Evolutionary conservation across 129 eudicot genomes (phyloP).

Genomic region (Artemisia annua): DNA sequence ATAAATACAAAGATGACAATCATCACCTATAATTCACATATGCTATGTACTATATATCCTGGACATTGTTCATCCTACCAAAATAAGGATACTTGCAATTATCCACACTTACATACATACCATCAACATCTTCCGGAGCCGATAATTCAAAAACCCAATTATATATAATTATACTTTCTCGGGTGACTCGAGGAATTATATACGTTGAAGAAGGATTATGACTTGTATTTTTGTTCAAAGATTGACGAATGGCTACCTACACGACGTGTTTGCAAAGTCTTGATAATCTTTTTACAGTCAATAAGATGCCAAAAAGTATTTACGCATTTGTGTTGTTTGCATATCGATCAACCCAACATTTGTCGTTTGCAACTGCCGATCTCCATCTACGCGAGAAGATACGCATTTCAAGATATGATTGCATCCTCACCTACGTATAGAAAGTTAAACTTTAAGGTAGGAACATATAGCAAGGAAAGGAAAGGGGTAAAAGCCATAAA

Average conservation of each 20-base stretch:
- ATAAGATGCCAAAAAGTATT: slow-evolving; percentile 8
- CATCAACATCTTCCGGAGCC: slow-evolving; percentile 8
- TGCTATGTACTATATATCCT: not conserved
- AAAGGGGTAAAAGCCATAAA: not conserved
- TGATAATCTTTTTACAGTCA: not conserved
- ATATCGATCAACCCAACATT: slow-evolving; percentile 77
- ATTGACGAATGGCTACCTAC: slow-evolving; percentile 14
- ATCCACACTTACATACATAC: slow-evolving; percentile 1
- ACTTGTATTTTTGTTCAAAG: slow-evolving; percentile 1
- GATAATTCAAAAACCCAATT: not conserved
- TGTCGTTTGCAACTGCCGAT: slow-evolving; percentile 56
- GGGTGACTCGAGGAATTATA: not conserved
- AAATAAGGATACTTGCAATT: slow-evolving; percentile 11
- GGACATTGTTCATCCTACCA: not conserved
- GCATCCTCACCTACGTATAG: slow-evolving; percentile 63
- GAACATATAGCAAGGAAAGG: not conserved
- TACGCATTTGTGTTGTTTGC: slow-evolving; percentile 25
- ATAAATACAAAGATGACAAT: slow-evolving; percentile 3
- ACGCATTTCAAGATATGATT: slow-evolving; percentile 71
- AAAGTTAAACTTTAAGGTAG: not conserved
- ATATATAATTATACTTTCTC: not conserved
- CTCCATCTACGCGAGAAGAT: slow-evolving; percentile 68
- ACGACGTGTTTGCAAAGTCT: not conserved
- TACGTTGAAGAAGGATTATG: not conserved
- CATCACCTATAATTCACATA: slow-evolving; percentile 15